Percentiles rank a stretch among this genome's conserved stretches.
Evolutionary conservation across 2,329 filamentous ascomycete species (phyloP).

Genomic region (Penicillium sp.): DNA sequence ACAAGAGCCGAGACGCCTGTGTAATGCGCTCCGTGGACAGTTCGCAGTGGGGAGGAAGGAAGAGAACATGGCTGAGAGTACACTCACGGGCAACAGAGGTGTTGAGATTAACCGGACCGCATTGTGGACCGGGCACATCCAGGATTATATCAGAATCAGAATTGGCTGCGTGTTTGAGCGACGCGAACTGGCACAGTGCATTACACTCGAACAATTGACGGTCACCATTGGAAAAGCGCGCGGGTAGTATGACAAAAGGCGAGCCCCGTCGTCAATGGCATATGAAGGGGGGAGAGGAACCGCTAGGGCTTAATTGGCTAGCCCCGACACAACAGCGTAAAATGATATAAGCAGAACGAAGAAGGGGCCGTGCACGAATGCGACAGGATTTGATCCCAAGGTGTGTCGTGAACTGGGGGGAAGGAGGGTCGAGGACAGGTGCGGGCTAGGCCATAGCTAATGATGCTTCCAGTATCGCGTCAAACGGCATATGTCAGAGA

Average conservation of each 20-base stretch:
- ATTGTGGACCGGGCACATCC: slow-evolving; percentile 23
- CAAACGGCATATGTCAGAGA: slow-evolving; percentile 9
- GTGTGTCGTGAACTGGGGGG: not conserved
- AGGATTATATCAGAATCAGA: slow-evolving; percentile 9
- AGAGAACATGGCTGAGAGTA: slow-evolving; percentile 6
- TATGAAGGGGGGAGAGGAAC: slow-evolving; percentile 6
- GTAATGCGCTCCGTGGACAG: not conserved
- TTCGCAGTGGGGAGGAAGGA: not conserved
- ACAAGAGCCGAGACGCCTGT: not conserved
- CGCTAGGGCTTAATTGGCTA: not conserved
- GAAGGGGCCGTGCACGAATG: slow-evolving; percentile 17
- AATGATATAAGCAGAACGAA: slow-evolving; percentile 15
- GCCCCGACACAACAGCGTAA: slow-evolving; percentile 1
- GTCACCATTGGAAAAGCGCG: slow-evolving; percentile 23
- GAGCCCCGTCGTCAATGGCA: not conserved
- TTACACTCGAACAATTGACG: slow-evolving; percentile 20
- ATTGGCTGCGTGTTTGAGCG: slow-evolving; percentile 12
- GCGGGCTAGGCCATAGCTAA: slow-evolving; percentile 12
- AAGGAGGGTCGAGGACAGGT: slow-evolving; percentile 2
- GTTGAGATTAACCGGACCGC: slow-evolving; percentile 23
- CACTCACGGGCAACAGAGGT: slow-evolving; percentile 16
- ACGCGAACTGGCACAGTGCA: slow-evolving; percentile 17
- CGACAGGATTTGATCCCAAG: slow-evolving; percentile 21
- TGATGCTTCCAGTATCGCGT: slow-evolving; percentile 15
- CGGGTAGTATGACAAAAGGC: slow-evolving; percentile 4